Percentiles rank a stretch among this genome's conserved stretches.
These are phyloP conservation scores for Metschnikowia bowlesiae DNA, from an alignment of 805 yeast genomes.

Conservation along the genomic window DNA sequence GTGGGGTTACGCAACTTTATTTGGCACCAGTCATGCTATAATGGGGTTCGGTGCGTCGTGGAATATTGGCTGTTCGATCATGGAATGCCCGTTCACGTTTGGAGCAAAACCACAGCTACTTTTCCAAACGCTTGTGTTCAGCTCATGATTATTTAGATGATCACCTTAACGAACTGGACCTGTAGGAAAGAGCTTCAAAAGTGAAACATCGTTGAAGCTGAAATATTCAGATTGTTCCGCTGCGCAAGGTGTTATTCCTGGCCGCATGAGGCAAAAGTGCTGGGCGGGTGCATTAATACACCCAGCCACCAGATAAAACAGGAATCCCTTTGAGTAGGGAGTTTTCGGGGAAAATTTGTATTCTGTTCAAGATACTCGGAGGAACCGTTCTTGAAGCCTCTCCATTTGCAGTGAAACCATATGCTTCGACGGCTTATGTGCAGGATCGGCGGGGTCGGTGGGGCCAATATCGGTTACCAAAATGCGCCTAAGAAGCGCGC, in stretches of 20 bases:
- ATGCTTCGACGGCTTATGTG: neutral
- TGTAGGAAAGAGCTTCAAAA: neutral
- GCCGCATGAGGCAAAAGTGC: constrained; percentile 2
- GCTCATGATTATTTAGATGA: neutral
- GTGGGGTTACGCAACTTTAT: constrained; percentile 4
- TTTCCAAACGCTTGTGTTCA: neutral
- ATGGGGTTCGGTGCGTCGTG: constrained; percentile 3
- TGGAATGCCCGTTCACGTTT: neutral
- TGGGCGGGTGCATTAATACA: neutral
- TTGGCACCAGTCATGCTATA: constrained; percentile 2
- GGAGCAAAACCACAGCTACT: neutral
- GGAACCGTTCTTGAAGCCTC: neutral
- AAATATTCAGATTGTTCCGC: constrained; percentile 1
- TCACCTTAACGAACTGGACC: neutral
- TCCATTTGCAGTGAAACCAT: neutral
- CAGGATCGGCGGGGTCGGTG: neutral
- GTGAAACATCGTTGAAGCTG: neutral
- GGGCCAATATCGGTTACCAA: neutral
- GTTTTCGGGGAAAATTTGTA: neutral
- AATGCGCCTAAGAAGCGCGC: neutral
- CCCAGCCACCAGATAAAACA: neutral
- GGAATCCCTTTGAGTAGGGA: neutral
- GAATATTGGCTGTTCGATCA: neutral
- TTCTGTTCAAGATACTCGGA: neutral
- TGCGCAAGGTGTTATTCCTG: neutral